Percentiles rank a stretch among this genome's conserved stretches.
phyloP scores from a whole-genome alignment of 768 basidiomycete species.

The Termitomyces sp. region DNA sequence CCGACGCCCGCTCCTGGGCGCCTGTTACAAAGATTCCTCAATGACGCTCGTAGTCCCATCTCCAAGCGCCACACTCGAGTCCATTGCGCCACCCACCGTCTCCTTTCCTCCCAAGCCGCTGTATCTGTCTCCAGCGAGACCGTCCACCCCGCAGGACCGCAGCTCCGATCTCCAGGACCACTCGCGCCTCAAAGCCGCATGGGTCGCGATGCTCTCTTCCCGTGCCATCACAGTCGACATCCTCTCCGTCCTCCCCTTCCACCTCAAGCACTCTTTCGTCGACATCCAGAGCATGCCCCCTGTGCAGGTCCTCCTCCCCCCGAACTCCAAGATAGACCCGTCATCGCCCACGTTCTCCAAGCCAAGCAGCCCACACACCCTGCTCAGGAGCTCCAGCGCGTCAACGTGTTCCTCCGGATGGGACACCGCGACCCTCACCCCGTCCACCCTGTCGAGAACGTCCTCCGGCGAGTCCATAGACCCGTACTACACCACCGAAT shows the following conservation, averaged over 20 bases:
- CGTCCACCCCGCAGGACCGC: slow-evolving; percentile 10
- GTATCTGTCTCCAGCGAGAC: neutral
- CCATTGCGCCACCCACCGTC: too few relatives aligned
- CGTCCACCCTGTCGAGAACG: neutral
- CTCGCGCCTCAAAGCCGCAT: slow-evolving; percentile 50
- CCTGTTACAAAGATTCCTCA: neutral
- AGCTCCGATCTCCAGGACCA: slow-evolving; percentile 52
- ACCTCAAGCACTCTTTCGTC: slow-evolving; percentile 49
- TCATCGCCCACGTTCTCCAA: neutral
- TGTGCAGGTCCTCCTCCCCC: slow-evolving; percentile 49
- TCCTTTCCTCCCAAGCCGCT: too few relatives aligned
- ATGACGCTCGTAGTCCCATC: slow-evolving; percentile 6
- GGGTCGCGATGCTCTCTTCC: slow-evolving; percentile 60
- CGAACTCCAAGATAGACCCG: slow-evolving; percentile 27
- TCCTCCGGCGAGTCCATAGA: neutral
- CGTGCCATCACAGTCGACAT: slow-evolving; percentile 51
- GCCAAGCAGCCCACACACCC: neutral
- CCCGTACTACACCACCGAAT: slow-evolving; percentile 21
- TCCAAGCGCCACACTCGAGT: too few relatives aligned
- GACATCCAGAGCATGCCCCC: slow-evolving; percentile 45
- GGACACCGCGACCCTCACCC: neutral
- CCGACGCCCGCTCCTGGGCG: slow-evolving; percentile 12
- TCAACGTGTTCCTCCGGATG: slow-evolving; percentile 2
- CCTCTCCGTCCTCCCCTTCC: slow-evolving; percentile 59
- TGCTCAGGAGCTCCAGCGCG: neutral